These are phyloP conservation scores for Alternaria postmessia DNA, from an alignment of 2,329 filamentous ascomycete genomes.

Conservation along the genomic window DNA sequence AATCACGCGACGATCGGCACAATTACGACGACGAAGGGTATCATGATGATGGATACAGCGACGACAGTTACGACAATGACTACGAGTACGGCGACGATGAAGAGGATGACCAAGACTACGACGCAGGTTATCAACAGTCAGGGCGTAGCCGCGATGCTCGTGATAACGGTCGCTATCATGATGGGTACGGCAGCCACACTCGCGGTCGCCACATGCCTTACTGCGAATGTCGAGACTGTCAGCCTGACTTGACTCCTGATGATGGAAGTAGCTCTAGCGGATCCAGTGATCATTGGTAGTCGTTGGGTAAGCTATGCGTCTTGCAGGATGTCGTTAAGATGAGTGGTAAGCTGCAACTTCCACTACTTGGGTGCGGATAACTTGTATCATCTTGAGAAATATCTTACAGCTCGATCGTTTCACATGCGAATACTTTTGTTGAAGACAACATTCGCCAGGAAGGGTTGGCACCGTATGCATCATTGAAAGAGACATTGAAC, in stretches of 20 bases:
- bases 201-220: background rate
- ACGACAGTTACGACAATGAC: background rate
- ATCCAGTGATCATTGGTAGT: background rate
- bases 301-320: background rate
- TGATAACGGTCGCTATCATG: background rate
- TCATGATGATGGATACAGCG: background rate
- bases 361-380: too few species aligned
- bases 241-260: background rate
- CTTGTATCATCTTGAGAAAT: too few species aligned
- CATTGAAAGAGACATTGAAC: too few species aligned
- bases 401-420: too few species aligned
- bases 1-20: fast-evolving
- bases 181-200: background rate
- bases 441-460: too few species aligned
- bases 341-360: too few species aligned
- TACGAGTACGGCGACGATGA: background rate
- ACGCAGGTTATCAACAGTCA: background rate
- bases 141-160: background rate
- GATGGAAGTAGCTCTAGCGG: background rate
- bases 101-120: background rate
- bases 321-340: background rate
- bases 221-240: background rate
- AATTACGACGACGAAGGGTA: background rate
- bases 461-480: fast-evolving
- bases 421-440: too few species aligned